Conservation (phyloP, 139 green algal genomes). For the Diplosphaera chodatii region DNA sequence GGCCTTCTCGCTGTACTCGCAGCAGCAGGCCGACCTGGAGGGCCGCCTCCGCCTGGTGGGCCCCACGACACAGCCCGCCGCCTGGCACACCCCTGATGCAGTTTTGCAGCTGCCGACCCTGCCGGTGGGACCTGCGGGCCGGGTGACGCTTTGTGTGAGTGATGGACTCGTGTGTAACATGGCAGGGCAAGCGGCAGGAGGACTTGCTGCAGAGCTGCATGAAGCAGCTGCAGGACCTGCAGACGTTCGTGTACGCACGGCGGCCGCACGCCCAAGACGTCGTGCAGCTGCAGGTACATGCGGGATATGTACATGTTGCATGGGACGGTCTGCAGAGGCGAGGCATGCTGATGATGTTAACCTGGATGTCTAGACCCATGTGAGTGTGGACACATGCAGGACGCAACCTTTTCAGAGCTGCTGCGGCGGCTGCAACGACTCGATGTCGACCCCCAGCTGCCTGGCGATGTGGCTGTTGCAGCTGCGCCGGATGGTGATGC, state of each 20-base stretch:
- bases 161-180: too few relatives aligned
- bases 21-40: conserved; percentile 1
- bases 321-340: too few relatives aligned
- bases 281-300: not conserved
- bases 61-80: too few relatives aligned
- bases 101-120: too few relatives aligned
- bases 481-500: too few relatives aligned
- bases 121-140: too few relatives aligned
- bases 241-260: not conserved
- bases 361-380: too few relatives aligned
- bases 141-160: too few relatives aligned
- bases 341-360: too few relatives aligned
- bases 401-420: not conserved
- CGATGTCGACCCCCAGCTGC: not conserved
- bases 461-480: not conserved
- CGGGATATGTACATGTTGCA: too few relatives aligned
- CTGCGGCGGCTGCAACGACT: not conserved
- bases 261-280: not conserved
- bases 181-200: not conserved
- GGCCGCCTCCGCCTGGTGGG: not conserved
- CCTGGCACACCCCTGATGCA: too few relatives aligned
- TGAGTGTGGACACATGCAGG: too few relatives aligned
- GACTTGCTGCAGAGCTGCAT: not conserved
- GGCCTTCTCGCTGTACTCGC: not conserved
- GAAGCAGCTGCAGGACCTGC: not conserved